Conservation (phyloP, 768 basidiomycete species). For the Tephrocybe rancida region DNA sequence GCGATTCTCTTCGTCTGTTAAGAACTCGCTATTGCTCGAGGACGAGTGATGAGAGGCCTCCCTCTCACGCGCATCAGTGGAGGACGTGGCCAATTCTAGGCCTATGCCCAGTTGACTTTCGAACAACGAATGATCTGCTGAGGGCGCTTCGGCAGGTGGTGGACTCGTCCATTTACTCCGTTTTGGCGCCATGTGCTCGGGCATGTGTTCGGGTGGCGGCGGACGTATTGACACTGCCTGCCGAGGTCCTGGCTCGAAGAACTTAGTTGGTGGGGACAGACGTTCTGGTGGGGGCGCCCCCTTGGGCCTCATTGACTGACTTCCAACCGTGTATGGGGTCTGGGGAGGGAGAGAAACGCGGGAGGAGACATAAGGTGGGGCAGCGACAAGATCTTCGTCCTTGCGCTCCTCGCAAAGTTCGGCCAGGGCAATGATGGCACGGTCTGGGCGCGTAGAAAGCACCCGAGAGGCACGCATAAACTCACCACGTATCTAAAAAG, state of each 20-base stretch:
- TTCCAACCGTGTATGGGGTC: slow-evolving; percentile 69
- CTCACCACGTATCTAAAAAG: slow-evolving; percentile 88
- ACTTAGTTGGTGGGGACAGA: slow-evolving; percentile 55
- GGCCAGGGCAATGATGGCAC: slow-evolving; percentile 79
- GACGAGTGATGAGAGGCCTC: slow-evolving; percentile 49
- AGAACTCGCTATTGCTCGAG: slow-evolving; percentile 64
- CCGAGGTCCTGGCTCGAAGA: slow-evolving; percentile 44
- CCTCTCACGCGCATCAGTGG: slow-evolving; percentile 59
- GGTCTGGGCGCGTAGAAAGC: slow-evolving; percentile 75
- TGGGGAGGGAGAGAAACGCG: slow-evolving; percentile 63
- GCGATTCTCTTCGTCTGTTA: slow-evolving; percentile 65
- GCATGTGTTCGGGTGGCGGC: slow-evolving; percentile 77
- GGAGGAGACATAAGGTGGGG: slow-evolving; percentile 46
- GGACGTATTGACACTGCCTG: slow-evolving; percentile 39
- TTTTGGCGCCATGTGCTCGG: slow-evolving; percentile 83
- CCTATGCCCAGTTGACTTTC: slow-evolving; percentile 68
- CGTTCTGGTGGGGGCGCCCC: slow-evolving; percentile 41
- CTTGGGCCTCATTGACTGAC: slow-evolving; percentile 58
- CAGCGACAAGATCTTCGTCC: slow-evolving; percentile 58
- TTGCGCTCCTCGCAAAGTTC: slow-evolving; percentile 92
- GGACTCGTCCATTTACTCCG: slow-evolving; percentile 86
- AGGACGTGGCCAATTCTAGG: slow-evolving; percentile 68
- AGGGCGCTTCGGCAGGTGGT: slow-evolving; percentile 75
- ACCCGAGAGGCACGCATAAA: slow-evolving; percentile 96
- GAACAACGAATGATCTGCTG: slow-evolving; percentile 65